These are phyloP conservation scores for Jatropha multifida DNA, from an alignment of 441 rosid genomes.

Conservation along the genomic window DNA sequence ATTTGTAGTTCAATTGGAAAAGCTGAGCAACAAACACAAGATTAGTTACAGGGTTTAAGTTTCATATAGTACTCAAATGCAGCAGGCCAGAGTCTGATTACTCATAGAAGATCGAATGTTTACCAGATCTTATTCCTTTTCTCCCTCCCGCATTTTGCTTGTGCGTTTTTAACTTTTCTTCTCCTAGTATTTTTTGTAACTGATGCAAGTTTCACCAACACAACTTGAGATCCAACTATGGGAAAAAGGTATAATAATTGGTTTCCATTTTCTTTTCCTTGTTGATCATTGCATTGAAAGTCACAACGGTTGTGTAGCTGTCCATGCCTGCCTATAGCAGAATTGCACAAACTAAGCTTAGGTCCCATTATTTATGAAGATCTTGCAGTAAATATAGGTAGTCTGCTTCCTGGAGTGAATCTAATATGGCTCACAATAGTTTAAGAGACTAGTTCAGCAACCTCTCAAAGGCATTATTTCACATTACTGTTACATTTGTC, in stretches of 20 bases:
- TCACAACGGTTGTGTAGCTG: not conserved
- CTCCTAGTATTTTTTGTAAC: not conserved
- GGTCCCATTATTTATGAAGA: not conserved
- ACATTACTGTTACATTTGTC: not conserved
- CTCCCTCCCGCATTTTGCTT: not conserved
- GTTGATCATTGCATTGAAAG: not conserved
- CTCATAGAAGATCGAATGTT: not conserved
- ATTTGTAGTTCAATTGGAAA: not conserved
- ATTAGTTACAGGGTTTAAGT: slow-evolving; percentile 2
- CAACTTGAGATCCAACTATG: not conserved
- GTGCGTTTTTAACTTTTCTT: not conserved
- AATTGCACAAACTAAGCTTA: not conserved
- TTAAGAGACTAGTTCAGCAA: not conserved
- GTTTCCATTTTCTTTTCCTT: not conserved
- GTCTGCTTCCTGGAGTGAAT: not conserved
- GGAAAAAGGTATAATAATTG: not conserved
- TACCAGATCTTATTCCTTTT: not conserved
- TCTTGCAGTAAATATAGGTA: not conserved
- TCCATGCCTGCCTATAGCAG: not conserved
- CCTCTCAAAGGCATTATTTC: not conserved
- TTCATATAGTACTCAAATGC: not conserved
- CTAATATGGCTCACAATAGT: not conserved
- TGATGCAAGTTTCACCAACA: not conserved
- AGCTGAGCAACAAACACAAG: slow-evolving; percentile 1
- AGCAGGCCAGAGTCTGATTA: not conserved